Conservation (phyloP, 1,139 yeast species). For the Lodderomyces oxycetoniae region DNA sequence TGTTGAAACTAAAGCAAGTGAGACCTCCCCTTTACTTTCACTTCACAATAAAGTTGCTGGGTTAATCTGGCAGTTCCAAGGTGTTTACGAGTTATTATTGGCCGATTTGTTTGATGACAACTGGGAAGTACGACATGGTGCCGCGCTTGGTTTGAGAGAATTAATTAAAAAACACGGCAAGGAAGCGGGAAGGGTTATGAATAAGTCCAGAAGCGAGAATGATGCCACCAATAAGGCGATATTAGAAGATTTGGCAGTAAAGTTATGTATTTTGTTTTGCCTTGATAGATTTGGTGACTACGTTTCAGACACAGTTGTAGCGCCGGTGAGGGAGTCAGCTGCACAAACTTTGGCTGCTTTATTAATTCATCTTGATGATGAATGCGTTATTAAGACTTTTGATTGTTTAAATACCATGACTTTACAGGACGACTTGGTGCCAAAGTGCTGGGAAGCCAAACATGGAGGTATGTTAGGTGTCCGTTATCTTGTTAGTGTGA, state of each 20-base stretch:
- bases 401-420: slow-evolving; percentile 63
- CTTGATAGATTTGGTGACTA: slow-evolving; percentile 96
- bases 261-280: slow-evolving; percentile 82
- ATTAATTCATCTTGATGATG: slow-evolving; percentile 59
- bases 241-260: slow-evolving; percentile 83
- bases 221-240: slow-evolving; percentile 60
- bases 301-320: slow-evolving; percentile 95
- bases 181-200: slow-evolving; percentile 80
- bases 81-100: slow-evolving; percentile 82
- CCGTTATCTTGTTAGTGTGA: slow-evolving; percentile 84
- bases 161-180: slow-evolving; percentile 77
- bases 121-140: slow-evolving; percentile 98
- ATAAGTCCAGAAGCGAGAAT: slow-evolving; percentile 59
- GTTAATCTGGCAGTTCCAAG: slow-evolving; percentile 91
- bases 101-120: slow-evolving; percentile 77
- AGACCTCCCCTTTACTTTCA: slow-evolving; percentile 65
- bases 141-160: slow-evolving; percentile 89
- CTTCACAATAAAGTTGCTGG: slow-evolving; percentile 76
- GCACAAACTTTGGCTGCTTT: slow-evolving; percentile 94
- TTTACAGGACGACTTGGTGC: slow-evolving; percentile 54
- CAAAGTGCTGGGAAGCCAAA: slow-evolving; percentile 85
- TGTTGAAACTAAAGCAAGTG: slow-evolving; percentile 70
- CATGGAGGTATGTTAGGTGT: slow-evolving; percentile 98
- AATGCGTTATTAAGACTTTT: slow-evolving; percentile 57
- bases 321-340: slow-evolving; percentile 95